Base-by-base conservation (phyloP, 805 yeast genomes). In the Ogataea siamensis region DNA sequence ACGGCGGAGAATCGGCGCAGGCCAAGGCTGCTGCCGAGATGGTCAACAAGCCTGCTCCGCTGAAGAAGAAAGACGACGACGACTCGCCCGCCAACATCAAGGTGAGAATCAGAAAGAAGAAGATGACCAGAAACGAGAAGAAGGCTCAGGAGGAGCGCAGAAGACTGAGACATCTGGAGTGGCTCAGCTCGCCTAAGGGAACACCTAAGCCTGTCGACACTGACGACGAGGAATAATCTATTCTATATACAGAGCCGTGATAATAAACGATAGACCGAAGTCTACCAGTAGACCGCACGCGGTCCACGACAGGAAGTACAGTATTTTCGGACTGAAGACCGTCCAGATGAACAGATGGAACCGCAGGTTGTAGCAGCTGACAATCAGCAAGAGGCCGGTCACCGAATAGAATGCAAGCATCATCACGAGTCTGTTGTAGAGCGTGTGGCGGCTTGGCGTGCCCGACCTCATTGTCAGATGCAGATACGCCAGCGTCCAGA, bases 121-220 rank as follows among this genome's bases (percentile, higher is more conserved):
- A 88, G 79, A 70, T 93, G 79, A 93, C 98, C 19, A 82, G 99
- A 77, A 91, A 91, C 60, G 97, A 91, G 57, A 80, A 87, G 81
- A 91, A 91, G 70, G 68, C 72, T 31, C 88, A 89, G 66, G 94
- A 83, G 25, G 94, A 85, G 63, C 82, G 98, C 71, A 84, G 98
- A 70, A 82, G 99, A 67, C 68, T 87, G 63, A 81, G 98, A 67
- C 85, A 91, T 63, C 72, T 91, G 38, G 96, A 86, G 54, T 91
- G 99, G 99, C 74, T 91, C 60, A 82, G 81, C 52, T 78, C 94
- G 54, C 96, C 99, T 50, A 93, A 93, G 79, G 99, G 99, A 21
- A 93, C 99, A 14, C 98, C 98, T 52, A 85, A 84, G 61, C 95
- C 96, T 5, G 79, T 71, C 20, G 95, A 93, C 57, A 83, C 97